Conservation (phyloP, 176 grass and related monocot genomes). For the Ampelocalamus luodianensis region DNA sequence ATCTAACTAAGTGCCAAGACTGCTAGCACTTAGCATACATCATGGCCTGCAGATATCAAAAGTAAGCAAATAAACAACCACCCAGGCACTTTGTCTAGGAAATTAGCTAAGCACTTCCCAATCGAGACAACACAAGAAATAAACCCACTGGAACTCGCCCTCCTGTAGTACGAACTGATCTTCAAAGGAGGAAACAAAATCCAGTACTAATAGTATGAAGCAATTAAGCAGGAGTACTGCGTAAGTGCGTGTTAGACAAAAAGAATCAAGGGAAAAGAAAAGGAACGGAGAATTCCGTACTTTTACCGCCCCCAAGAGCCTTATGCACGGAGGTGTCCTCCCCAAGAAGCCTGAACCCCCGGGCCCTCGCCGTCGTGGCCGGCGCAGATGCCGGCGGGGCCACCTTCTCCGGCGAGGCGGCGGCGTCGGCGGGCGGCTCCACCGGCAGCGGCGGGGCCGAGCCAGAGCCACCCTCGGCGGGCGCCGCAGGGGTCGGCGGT, state of each 20-base stretch:
- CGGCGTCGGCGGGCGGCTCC: slow-evolving; percentile 36
- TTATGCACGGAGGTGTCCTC: slow-evolving; percentile 82
- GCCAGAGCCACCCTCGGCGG: slow-evolving; percentile 35
- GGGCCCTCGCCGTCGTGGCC: slow-evolving; percentile 37
- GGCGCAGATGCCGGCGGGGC: not conserved
- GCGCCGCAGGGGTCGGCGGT: slow-evolving; percentile 51
- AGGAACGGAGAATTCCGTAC: slow-evolving; percentile 35
- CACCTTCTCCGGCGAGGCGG: slow-evolving; percentile 45
- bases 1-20: not conserved
- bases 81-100: not conserved
- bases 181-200: not conserved
- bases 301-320: slow-evolving; percentile 82
- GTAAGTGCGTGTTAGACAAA: not conserved
- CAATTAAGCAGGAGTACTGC: not conserved
- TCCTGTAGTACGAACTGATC: not conserved
- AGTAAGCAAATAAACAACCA: not conserved
- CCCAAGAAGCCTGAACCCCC: slow-evolving; percentile 65
- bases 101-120: not conserved
- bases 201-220: not conserved
- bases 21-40: not conserved
- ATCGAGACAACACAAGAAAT: not conserved
- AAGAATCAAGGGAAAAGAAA: not conserved
- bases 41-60: not conserved
- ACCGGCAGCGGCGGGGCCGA: slow-evolving; percentile 20
- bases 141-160: not conserved